A percentile compares a stretch with the other conserved stretches of the same genome.
phyloP scores from a whole-genome alignment of 2,329 filamentous ascomycete genomes.

The Cladosporium sp. region DNA sequence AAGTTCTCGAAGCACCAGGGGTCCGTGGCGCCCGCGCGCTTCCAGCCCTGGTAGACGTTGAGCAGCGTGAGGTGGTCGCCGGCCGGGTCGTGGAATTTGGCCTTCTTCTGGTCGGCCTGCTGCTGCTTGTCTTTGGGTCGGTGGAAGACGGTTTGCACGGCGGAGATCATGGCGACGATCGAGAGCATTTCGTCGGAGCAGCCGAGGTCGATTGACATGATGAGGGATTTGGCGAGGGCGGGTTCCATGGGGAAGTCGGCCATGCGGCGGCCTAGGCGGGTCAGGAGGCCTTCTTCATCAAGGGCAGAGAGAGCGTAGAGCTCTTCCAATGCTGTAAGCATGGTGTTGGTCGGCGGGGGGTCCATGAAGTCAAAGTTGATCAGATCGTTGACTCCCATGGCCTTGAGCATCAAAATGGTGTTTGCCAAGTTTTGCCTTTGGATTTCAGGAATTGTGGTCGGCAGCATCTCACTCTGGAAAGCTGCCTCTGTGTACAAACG shows the following conservation, averaged over 20 bases:
- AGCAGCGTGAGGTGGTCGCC: conserved; percentile 92
- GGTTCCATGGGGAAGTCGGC: conserved; percentile 98
- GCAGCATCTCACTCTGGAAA: conserved; percentile 94
- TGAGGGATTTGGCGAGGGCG: conserved; percentile 80
- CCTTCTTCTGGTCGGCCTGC: conserved; percentile 94
- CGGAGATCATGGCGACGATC: conserved; percentile 89
- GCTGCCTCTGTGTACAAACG: conserved; percentile 91
- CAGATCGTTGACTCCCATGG: conserved; percentile 97
- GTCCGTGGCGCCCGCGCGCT: conserved; percentile 69
- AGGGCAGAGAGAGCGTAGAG: conserved; percentile 86
- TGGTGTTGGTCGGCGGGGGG: conserved; percentile 92
- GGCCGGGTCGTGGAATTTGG: conserved; percentile 92
- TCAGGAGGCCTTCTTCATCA: conserved; percentile 91
- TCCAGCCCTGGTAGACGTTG: conserved; percentile 98
- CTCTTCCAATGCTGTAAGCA: conserved; percentile 93
- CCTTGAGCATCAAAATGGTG: conserved; percentile 96
- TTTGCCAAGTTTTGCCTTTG: conserved; percentile 87
- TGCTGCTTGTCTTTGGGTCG: conserved; percentile 95
- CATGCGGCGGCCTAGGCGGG: conserved; percentile 90
- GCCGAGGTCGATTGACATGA: conserved; percentile 75
- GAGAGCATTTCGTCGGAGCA: conserved; percentile 92
- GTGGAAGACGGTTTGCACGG: conserved; percentile 78
- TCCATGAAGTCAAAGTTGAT: conserved; percentile 99
- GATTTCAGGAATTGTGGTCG: conserved; percentile 92
- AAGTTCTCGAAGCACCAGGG: conserved; percentile 98